Conservation (phyloP, 768 basidiomycete genomes). For the Terana coerulea region DNA sequence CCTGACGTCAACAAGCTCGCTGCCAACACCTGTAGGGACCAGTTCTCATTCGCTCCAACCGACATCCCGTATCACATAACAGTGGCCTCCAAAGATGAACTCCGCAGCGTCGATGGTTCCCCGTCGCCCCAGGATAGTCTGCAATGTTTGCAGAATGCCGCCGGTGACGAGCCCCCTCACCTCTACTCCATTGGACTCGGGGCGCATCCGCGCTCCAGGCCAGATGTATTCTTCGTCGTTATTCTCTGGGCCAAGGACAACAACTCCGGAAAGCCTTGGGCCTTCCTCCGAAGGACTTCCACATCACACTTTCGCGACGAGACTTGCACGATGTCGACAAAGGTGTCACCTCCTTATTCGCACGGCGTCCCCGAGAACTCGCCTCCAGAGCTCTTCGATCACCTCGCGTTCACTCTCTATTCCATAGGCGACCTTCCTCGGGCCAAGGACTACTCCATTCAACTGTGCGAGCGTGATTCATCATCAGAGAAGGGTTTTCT, state of each 20-base stretch:
- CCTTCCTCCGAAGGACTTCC: conserved; percentile 50
- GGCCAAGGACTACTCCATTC: conserved; percentile 31
- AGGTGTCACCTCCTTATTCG: conserved; percentile 42
- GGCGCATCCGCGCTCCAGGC: conserved; percentile 1
- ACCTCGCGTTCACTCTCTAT: conserved; percentile 44
- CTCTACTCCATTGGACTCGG: conserved; percentile 19
- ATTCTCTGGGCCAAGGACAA: conserved; percentile 54
- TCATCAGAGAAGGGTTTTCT: conserved; percentile 44
- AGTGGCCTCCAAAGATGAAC: conserved; percentile 37
- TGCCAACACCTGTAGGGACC: neutral
- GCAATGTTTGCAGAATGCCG: neutral
- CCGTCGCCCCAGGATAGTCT: conserved; percentile 13
- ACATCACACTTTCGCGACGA: conserved; percentile 42
- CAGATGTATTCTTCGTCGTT: conserved; percentile 38
- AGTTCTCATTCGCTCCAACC: conserved; percentile 1
- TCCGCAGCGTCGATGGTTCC: conserved; percentile 19
- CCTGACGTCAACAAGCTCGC: conserved; percentile 9
- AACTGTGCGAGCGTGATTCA: conserved; percentile 30
- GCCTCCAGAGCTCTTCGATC: conserved; percentile 38
- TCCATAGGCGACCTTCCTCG: conserved; percentile 31
- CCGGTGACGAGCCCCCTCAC: conserved; percentile 9
- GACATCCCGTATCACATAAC: conserved; percentile 36
- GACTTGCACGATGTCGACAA: conserved; percentile 46
- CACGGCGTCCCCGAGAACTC: conserved; percentile 30
- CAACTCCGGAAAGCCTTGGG: conserved; percentile 44